These are phyloP conservation scores for Bolboschoenoplectus hybrid DNA, from an alignment of 202 grass and related monocot species.

Conservation along the genomic window DNA sequence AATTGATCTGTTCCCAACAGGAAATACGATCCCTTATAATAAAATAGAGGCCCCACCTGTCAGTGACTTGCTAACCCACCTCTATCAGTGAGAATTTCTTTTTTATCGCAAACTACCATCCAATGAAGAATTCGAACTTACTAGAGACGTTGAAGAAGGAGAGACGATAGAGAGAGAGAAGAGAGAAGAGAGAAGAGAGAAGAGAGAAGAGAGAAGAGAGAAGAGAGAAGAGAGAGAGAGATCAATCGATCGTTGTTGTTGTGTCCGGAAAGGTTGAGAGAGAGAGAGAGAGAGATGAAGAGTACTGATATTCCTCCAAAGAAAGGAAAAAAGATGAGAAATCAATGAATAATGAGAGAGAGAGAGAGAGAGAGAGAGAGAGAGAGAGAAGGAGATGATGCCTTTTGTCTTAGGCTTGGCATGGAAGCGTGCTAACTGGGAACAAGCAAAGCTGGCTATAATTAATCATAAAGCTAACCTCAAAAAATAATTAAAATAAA, in stretches of 20 bases:
- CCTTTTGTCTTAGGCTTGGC: constrained; percentile 25
- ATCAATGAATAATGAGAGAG: constrained; percentile 13
- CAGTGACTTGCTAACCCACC: background rate
- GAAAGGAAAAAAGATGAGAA: background rate
- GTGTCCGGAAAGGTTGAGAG: background rate
- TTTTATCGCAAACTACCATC: background rate
- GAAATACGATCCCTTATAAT: no score
- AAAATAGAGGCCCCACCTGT: background rate
- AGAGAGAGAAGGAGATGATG: background rate
- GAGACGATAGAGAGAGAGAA: background rate
- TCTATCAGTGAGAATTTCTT: background rate
- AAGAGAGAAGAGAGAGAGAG: background rate
- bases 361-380: background rate
- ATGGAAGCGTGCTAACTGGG: constrained; percentile 34
- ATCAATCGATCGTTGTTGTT: background rate
- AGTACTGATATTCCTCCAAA: background rate
- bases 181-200: background rate
- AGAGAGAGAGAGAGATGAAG: background rate
- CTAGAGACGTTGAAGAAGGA: background rate
- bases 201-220: no score
- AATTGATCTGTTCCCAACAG: no score
- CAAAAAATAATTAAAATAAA: background rate
- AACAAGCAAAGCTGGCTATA: constrained; percentile 36
- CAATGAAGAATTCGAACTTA: background rate
- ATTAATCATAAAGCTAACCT: constrained; percentile 25